A percentile compares a stretch with the other conserved stretches of the same genome.
phyloP scores from a whole-genome alignment of 352 stramenopile genomes.

The Phytophthora boehmeriae region DNA sequence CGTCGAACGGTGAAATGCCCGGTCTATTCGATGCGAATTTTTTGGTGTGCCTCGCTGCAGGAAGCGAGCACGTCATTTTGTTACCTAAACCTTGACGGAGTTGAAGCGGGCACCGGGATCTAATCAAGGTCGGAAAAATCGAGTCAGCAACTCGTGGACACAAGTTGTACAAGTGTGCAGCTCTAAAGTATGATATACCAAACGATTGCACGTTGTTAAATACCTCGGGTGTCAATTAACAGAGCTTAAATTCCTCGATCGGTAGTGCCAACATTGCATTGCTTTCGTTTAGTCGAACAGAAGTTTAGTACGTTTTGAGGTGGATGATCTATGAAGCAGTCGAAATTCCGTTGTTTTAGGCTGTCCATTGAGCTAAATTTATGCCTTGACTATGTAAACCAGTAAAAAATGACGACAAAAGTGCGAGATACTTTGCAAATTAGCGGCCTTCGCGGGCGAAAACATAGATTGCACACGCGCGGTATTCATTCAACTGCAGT shows the following conservation, averaged over 20 bases:
- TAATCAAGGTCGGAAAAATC: neutral
- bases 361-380: neutral
- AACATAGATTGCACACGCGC: too few relatives aligned
- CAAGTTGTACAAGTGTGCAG: neutral
- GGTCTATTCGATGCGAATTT: neutral
- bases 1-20: neutral
- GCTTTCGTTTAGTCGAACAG: slow-evolving; percentile 1
- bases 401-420: too few relatives aligned
- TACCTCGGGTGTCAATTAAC: too few relatives aligned
- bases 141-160: neutral
- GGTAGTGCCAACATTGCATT: neutral
- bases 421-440: too few relatives aligned
- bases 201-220: too few relatives aligned
- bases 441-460: too few relatives aligned
- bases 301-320: too few relatives aligned
- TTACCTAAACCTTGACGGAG: neutral
- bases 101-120: too few relatives aligned
- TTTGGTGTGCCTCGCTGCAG: neutral
- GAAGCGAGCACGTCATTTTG: neutral
- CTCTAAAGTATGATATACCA: too few relatives aligned
- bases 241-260: neutral
- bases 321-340: neutral
- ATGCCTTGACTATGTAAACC: too few relatives aligned
- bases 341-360: neutral
- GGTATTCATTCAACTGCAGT: too few relatives aligned